Percentiles rank a stretch among this genome's conserved stretches.
Conservation (phyloP, 1,139 yeast species). For the Debaryomycetaceae sp. region DNA sequence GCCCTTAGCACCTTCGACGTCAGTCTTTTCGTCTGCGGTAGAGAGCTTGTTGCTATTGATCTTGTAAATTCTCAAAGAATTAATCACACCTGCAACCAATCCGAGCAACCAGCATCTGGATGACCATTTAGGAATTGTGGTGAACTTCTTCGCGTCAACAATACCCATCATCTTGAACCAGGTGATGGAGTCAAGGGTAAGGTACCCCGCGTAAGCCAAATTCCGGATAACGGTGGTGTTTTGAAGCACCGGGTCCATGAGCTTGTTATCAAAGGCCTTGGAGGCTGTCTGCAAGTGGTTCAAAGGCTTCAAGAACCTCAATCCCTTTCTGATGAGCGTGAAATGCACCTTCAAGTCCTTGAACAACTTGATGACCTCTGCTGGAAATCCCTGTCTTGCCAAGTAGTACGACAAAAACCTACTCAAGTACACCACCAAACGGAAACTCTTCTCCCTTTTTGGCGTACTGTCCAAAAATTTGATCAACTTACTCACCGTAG, state of each 20-base stretch:
- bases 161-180: conserved; percentile 60
- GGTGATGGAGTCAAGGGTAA: conserved; percentile 68
- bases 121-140: conserved; percentile 38
- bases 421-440: conserved; percentile 78
- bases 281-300: conserved; percentile 70
- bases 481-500: conserved; percentile 61
- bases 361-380: conserved; percentile 48
- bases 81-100: conserved; percentile 57
- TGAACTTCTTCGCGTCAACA: conserved; percentile 31
- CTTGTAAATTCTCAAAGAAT: conserved; percentile 45
- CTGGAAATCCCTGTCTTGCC: conserved; percentile 56
- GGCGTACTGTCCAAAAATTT: conserved; percentile 65
- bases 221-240: conserved; percentile 61
- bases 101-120: conserved; percentile 80
- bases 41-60: conserved; percentile 23
- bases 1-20: conserved; percentile 21
- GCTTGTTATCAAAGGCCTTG: conserved; percentile 66
- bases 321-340: conserved; percentile 73
- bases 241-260: conserved; percentile 62
- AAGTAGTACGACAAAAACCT: conserved; percentile 67
- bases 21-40: conserved; percentile 30
- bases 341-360: conserved; percentile 54
- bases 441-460: conserved; percentile 66
- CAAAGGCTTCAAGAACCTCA: conserved; percentile 83
- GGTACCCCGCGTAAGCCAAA: conserved; percentile 70